phyloP scores from a whole-genome alignment of 441 rosid genomes.

The Iberis amara region DNA sequence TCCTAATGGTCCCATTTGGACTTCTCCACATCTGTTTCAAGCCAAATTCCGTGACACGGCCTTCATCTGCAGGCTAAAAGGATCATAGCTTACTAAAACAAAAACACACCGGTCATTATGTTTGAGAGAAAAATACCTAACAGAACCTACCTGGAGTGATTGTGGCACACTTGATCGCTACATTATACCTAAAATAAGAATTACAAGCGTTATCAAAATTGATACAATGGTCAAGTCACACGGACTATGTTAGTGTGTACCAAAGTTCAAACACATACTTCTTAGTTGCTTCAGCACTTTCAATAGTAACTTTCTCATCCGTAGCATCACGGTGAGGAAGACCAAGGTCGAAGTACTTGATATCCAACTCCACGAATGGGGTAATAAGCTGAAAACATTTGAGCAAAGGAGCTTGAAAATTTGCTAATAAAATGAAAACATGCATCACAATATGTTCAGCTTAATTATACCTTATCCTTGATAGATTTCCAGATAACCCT shows the following conservation, averaged over 20 bases:
- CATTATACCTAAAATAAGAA: constrained; percentile 67
- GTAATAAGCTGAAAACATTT: constrained; percentile 57
- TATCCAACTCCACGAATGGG: constrained; percentile 89
- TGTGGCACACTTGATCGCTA: constrained; percentile 96
- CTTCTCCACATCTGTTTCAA: constrained; percentile 97
- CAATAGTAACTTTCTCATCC: constrained; percentile 78
- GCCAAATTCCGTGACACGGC: constrained; percentile 75
- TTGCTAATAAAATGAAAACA: neutral
- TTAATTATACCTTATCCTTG: constrained; percentile 60
- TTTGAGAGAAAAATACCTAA: neutral
- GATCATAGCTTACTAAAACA: neutral
- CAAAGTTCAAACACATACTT: constrained; percentile 33
- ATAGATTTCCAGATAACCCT: constrained; percentile 76
- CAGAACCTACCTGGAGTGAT: constrained; percentile 74
- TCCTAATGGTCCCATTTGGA: constrained; percentile 94
- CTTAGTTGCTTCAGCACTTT: constrained; percentile 88
- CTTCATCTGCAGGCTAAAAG: constrained; percentile 58
- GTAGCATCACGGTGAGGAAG: constrained; percentile 90
- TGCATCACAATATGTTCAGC: neutral
- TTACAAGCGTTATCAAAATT: neutral
- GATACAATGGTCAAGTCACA: neutral
- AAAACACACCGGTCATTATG: too few relatives aligned
- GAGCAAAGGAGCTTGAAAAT: neutral
- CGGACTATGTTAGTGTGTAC: neutral
- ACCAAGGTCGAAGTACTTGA: constrained; percentile 93